Percentiles rank a stretch among this genome's conserved stretches.
These are phyloP conservation scores for Xerocomus amazonicus DNA, from an alignment of 1,284 basidiomycete genomes.

Conservation along the genomic window DNA sequence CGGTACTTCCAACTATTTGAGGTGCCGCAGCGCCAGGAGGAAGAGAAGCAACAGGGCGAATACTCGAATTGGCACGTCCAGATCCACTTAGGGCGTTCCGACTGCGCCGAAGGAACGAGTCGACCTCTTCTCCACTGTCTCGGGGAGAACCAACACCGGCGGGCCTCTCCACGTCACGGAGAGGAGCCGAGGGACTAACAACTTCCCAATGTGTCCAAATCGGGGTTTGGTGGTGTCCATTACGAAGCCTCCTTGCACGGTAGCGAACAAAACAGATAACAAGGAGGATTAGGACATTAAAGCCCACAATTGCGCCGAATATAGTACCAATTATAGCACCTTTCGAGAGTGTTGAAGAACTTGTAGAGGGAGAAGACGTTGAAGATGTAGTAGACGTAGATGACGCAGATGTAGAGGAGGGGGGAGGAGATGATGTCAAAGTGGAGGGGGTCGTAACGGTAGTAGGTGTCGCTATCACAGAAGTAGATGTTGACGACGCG, in stretches of 20 bases:
- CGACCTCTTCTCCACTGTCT: slow-evolving; percentile 61
- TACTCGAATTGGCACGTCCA: slow-evolving; percentile 14
- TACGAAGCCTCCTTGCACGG: slow-evolving; percentile 41
- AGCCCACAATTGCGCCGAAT: slow-evolving; percentile 38
- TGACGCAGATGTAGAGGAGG: slow-evolving; percentile 26
- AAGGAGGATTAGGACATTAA: slow-evolving; percentile 45
- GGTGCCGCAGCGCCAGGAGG: slow-evolving; percentile 32
- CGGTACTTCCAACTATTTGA: slow-evolving; percentile 28
- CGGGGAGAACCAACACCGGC: slow-evolving; percentile 64
- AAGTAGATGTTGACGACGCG: slow-evolving; percentile 27
- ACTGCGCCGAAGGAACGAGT: slow-evolving; percentile 53
- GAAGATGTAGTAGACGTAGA: slow-evolving; percentile 27
- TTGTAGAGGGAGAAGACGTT: slow-evolving; percentile 26
- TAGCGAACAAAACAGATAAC: slow-evolving; percentile 50
- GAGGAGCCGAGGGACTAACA: slow-evolving; percentile 30
- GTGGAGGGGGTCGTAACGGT: slow-evolving; percentile 23
- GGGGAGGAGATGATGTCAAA: slow-evolving; percentile 25
- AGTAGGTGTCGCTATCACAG: slow-evolving; percentile 26
- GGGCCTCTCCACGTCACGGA: slow-evolving; percentile 33
- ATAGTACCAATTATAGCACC: slow-evolving; percentile 47
- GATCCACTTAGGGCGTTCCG: slow-evolving; percentile 22
- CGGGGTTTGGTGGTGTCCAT: slow-evolving; percentile 34
- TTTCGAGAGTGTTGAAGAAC: slow-evolving; percentile 28
- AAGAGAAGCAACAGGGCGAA: slow-evolving; percentile 29
- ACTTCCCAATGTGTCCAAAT: slow-evolving; percentile 57